Base-by-base conservation (phyloP, 2,329 filamentous ascomycete species). In the Nemania sp. region DNA sequence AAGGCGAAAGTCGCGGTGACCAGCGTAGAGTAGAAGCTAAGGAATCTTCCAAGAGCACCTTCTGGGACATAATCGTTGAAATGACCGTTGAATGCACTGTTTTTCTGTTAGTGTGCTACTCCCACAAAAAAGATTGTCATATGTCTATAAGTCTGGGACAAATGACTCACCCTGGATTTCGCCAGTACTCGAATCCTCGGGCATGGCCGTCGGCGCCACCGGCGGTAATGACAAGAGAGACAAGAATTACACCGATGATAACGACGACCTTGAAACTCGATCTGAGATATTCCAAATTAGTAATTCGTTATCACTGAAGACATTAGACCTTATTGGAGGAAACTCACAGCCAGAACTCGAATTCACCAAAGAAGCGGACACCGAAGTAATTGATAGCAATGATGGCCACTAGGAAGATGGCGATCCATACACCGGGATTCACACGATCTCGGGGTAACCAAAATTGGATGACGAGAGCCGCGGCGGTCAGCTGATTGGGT, bases 401-500 rank as follows among this genome's bases (percentile, higher is more conserved):
- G 73, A 92, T 91, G 60, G 81, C 69, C 27, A 91, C 82, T 3
- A 92, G 80, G 80, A 92, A 90, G 57, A 92, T 85, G 45, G 93
- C 86, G 64, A 97, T 94, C 81, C 89, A 96, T 13, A 95, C 91
- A 58, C 92, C 93, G 0, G 92, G 90, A 75, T 95, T 94, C 64
- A 95, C 84, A 52, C 80, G 82, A 0, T 91, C 86, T 29, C 87
- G 81, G 1, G 84, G 78, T 11, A 93, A 81, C 93, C 93, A 97
- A 75, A 89, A 94, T 73, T 91, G 88, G 66, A 97, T 91, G 65
- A 95, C 91, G 43, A 97, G 80, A 5, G 92, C 88, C n/a, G 87
- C 88, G 29, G 93, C 93, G 0, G 93, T 96, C 45, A 97, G 83
- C 78, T 97, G 93, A 76, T 96, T 96, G 0, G 93, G 93, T 0